Evolutionary conservation across 1,284 basidiomycete species (phyloP).

Genomic region (Apiotrichum siamense): DNA sequence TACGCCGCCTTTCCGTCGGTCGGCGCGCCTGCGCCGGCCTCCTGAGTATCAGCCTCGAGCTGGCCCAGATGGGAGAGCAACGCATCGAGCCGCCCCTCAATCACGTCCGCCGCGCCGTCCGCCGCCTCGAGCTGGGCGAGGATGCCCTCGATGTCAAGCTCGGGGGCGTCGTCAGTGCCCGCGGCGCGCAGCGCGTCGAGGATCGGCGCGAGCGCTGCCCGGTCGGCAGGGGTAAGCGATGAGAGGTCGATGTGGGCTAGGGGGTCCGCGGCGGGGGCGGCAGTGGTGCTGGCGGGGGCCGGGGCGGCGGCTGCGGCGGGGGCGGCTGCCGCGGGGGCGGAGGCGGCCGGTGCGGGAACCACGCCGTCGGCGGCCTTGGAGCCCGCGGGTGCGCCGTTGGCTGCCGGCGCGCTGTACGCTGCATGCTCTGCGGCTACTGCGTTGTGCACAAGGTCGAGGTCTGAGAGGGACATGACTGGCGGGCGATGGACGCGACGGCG

Average conservation of each 20-base stretch:
- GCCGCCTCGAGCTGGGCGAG: slow-evolving; percentile 44
- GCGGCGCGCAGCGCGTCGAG: slow-evolving; percentile 21
- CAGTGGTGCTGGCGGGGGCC: neutral
- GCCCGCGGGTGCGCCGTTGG: neutral
- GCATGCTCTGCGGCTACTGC: slow-evolving; percentile 31
- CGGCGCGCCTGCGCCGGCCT: neutral
- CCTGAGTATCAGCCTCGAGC: slow-evolving; percentile 23
- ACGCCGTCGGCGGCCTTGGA: neutral
- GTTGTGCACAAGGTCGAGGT: slow-evolving; percentile 43
- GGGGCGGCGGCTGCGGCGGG: neutral
- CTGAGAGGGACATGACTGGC: slow-evolving; percentile 37
- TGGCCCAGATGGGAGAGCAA: slow-evolving; percentile 35
- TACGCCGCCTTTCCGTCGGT: slow-evolving; percentile 47
- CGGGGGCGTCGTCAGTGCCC: slow-evolving; percentile 12
- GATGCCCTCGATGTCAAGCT: slow-evolving; percentile 31
- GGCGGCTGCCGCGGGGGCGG: neutral
- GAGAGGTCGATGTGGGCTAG: slow-evolving; percentile 22
- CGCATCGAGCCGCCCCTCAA: slow-evolving; percentile 43
- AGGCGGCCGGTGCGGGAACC: neutral
- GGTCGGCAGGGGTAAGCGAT: slow-evolving; percentile 20
- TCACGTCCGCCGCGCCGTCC: slow-evolving; percentile 40
- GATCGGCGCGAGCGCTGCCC: slow-evolving; percentile 24
- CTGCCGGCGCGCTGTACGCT: neutral
- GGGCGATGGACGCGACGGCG: too few relatives aligned
- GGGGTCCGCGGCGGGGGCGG: slow-evolving; percentile 5